phyloP scores from a whole-genome alignment of 1,284 basidiomycete genomes.

The Coriolopsis trogii region DNA sequence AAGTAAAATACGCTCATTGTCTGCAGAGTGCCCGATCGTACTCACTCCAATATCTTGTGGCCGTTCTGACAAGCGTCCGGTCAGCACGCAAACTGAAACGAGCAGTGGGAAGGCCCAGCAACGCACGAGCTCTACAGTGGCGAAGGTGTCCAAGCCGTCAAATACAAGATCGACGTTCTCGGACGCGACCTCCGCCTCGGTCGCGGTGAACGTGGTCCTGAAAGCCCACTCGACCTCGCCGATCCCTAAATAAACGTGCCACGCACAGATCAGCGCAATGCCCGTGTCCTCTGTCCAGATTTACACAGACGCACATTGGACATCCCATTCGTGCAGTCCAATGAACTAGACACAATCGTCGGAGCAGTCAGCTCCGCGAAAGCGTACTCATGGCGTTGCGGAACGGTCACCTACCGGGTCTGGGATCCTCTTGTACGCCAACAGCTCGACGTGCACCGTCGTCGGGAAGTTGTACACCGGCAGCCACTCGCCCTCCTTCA shows the following conservation, averaged over 20 bases:
- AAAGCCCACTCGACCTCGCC: slow-evolving; percentile 89
- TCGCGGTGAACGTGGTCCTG: slow-evolving; percentile 64
- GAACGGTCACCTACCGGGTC: slow-evolving; percentile 65
- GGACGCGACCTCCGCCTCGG: slow-evolving; percentile 47
- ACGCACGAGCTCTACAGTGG: slow-evolving; percentile 66
- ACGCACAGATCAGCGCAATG: too few species aligned
- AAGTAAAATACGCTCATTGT: background rate
- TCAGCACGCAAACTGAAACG: background rate
- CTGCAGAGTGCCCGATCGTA: background rate
- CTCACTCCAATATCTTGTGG: slow-evolving; percentile 61
- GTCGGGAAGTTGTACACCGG: slow-evolving; percentile 71
- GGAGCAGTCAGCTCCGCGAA: slow-evolving; percentile 3
- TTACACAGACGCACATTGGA: too few species aligned
- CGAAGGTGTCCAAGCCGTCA: slow-evolving; percentile 89
- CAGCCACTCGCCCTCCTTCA: slow-evolving; percentile 69
- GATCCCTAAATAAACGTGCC: slow-evolving; percentile 59
- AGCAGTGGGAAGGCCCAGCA: background rate
- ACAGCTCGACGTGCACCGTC: slow-evolving; percentile 83
- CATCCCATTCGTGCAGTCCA: slow-evolving; percentile 83
- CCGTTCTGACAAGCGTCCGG: slow-evolving; percentile 60
- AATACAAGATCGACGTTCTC: slow-evolving; percentile 76
- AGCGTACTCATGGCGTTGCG: background rate
- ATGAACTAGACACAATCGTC: slow-evolving; percentile 52
- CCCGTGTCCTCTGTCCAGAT: too few species aligned
- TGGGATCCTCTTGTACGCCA: slow-evolving; percentile 70